These are phyloP conservation scores for Dendrostoma leiphaemia DNA, from an alignment of 2,329 filamentous ascomycete species.

Conservation along the genomic window DNA sequence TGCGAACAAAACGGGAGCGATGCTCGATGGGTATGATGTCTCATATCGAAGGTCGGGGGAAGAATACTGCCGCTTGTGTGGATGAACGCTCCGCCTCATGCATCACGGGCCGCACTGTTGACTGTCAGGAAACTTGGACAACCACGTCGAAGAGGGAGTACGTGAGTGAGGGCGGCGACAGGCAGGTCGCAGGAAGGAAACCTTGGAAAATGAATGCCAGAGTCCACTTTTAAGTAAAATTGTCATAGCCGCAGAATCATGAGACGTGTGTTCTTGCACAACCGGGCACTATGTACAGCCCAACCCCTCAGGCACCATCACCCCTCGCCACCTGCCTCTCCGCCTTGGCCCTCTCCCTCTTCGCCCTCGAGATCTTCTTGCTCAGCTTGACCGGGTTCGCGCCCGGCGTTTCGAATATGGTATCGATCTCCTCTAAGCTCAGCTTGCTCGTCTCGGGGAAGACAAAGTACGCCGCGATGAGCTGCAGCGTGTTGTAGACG, in stretches of 20 bases:
- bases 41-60: too few species aligned
- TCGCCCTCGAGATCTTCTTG: slow-evolving; percentile 20
- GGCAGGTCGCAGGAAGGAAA: too few species aligned
- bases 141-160: neutral
- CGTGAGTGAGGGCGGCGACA: too few species aligned
- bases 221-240: too few species aligned
- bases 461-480: slow-evolving; percentile 45
- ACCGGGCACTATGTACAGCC: neutral
- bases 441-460: slow-evolving; percentile 51
- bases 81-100: too few species aligned
- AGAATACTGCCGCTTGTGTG: too few species aligned
- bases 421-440: slow-evolving; percentile 55
- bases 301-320: neutral
- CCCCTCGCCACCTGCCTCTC: neutral
- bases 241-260: too few species aligned
- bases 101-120: too few species aligned
- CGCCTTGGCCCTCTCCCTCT: slow-evolving; percentile 16
- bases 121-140: neutral
- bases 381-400: slow-evolving; percentile 19
- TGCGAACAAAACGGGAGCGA: too few species aligned
- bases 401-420: slow-evolving; percentile 45
- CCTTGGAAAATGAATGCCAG: too few species aligned
- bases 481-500: slow-evolving; percentile 45
- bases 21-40: too few species aligned
- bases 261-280: too few species aligned